Evolutionary conservation across 2,329 filamentous ascomycete genomes (phyloP), one percentile per base, ranked within the genome.

Genomic region (Aspergillus pseudotamarii): DNA sequence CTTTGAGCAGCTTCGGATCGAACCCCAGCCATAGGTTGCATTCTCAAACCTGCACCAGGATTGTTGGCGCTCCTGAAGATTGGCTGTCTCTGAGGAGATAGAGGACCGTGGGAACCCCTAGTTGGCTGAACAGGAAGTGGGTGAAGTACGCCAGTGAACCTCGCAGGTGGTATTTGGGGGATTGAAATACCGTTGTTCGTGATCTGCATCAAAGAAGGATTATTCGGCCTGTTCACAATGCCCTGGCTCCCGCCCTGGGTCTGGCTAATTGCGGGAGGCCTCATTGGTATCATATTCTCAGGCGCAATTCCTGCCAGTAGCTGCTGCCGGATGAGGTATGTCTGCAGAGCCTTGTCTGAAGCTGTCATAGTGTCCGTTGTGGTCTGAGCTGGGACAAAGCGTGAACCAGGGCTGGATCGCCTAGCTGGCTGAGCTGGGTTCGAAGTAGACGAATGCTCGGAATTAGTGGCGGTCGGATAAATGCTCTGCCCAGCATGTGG

Each of bases 261-360:
- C 11, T 43, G 56, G 16, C 38, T 43, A 26, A 30, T n/a, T 19
- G 26, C 28, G 12, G 30, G 46, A n/a, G 34, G 43, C 32, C 38
- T 34, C 60, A 75, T 72, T 4, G 60, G 58, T 32, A 72, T 61
- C 32, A 76, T 46, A 10, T 71, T 23, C 6, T 72, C 59, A 5
- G 62, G 66, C 1, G 66, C 58, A 30, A 77, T 69, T 4, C 75
- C 75, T 11, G 68, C 73, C 11, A 75, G 21, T 8, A 71, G 55
- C 58, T 77, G 75, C 59, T 73, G 70, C 6, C 69, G 69, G 46
- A 76, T 64, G 16, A 77, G 65, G 51, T 70, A 73, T 6, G 61
- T 64, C 36, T 75, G 71, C 11, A 76, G 53, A 12, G 61, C 48
- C 2, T 65, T 34, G 6, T 63, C 57, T n/a, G 56, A 26, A 12